Evolutionary conservation across 768 basidiomycete genomes (phyloP), one percentile per base, ranked within the genome.

Genomic region (Kwoniella heveanensis): DNA sequence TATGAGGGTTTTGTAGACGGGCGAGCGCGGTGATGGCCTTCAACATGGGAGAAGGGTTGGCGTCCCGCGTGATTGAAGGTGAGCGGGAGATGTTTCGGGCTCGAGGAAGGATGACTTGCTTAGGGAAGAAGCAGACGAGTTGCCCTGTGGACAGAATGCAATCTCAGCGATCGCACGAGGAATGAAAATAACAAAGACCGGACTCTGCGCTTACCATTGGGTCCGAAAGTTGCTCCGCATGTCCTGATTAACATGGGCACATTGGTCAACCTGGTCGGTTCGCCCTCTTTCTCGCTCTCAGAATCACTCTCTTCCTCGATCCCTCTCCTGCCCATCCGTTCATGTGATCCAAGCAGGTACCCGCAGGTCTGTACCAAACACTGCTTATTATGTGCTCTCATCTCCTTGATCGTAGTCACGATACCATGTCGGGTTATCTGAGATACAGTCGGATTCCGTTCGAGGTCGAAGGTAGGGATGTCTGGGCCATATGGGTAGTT

Each of bases 171-270:
- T 17, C 15, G 15, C 17, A 10, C 4, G 17, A 44, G 8, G 4
- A 9, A 44, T 3, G 4, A 9, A 9, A 8, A 19, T 10, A 10
- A 44, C 6, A 10, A 44, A 9, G 8, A 22, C 5, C 48, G 10
- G 10, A 49, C 2, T 49, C 21, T 37, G 44, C 2, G 74, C 83
- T 50, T 62, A 91, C 92, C 93, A 74, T 91, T 91, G 0, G 90
- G 90, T 0, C 92, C 90, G 82, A 94, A 95, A 0, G 88, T 85
- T 1, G 90, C 92, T 72, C 93, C 92, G 1, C 90, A 91, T 0
- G 90, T 91, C 65, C 90, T 82, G 19, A 71, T 73, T 1, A 91
- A 88, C 77, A 92, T 91, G 0, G 89, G 88, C 6, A 92, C 77
- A 74, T 91, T 71, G 15, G 27, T 49, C 54, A 69, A 36, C 26